A percentile compares a stretch with the other conserved stretches of the same genome.
Evolutionary conservation across 2,329 filamentous ascomycete species (phyloP).

Genomic region (Sporothrix variecibatus): DNA sequence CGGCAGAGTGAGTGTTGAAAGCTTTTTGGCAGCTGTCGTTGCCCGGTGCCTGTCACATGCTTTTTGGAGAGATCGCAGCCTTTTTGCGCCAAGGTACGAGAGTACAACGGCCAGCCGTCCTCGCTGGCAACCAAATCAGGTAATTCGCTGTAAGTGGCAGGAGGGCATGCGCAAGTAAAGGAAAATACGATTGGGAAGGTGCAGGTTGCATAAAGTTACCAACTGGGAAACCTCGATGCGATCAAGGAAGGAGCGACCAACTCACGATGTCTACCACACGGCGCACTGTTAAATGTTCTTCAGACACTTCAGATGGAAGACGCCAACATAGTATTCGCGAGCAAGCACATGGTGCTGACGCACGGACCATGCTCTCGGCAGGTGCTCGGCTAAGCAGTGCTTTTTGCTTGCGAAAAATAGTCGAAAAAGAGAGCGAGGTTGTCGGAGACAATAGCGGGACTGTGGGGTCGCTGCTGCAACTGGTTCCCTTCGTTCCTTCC

Average conservation of each 20-base stretch:
- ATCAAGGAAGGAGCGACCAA: not conserved
- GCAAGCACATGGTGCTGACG: conserved; percentile 15
- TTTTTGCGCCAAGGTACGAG: conserved; percentile 1
- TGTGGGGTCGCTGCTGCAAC: not conserved
- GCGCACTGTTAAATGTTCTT: not conserved
- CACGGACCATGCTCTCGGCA: conserved; percentile 27
- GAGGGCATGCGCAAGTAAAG: not conserved
- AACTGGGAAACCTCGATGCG: not conserved
- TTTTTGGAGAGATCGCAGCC: conserved; percentile 3
- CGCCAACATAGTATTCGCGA: not conserved
- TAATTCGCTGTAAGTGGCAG: conserved; percentile 12
- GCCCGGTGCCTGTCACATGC: conserved; percentile 16
- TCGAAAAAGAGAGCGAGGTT: conserved; percentile 17
- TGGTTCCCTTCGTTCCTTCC: not conserved
- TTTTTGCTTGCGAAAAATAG: not conserved
- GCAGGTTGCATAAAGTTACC: not conserved
- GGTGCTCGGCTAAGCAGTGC: conserved; percentile 27
- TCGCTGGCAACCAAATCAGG: not conserved
- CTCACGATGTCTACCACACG: not conserved
- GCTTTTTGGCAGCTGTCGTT: not conserved
- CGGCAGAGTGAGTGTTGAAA: not conserved
- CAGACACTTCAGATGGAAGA: not conserved
- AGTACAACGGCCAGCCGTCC: not conserved
- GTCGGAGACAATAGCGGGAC: conserved; percentile 7
- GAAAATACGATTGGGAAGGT: not conserved